A percentile compares a stretch with the other conserved stretches of the same genome.
These are phyloP conservation scores for Suillus decipiens DNA, from an alignment of 768 basidiomycete genomes.

Conservation along the genomic window DNA sequence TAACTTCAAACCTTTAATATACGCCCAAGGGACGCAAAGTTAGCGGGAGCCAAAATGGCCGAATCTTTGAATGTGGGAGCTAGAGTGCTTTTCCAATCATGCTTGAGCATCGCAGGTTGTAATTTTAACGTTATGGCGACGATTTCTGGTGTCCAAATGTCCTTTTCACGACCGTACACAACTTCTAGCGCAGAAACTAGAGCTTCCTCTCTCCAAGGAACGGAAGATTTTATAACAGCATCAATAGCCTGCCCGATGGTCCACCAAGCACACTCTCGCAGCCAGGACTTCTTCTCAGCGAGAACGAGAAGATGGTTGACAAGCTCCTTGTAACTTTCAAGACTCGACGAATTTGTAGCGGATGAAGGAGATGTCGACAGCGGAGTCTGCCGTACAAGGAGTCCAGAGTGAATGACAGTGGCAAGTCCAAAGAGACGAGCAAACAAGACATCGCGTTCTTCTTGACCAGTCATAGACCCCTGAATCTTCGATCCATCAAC, in stretches of 20 bases:
- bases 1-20: constrained; percentile 71
- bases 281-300: constrained; percentile 86
- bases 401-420: constrained; percentile 81
- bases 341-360: constrained; percentile 53
- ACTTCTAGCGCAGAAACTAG: constrained; percentile 48
- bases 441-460: constrained; percentile 91
- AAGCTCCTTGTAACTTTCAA: constrained; percentile 58
- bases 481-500: constrained; percentile 69
- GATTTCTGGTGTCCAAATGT: constrained; percentile 84
- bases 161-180: constrained; percentile 42
- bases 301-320: constrained; percentile 63
- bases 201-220: constrained; percentile 73
- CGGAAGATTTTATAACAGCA: constrained; percentile 54
- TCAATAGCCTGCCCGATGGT: constrained; percentile 66
- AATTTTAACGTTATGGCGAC: constrained; percentile 77
- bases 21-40: constrained; percentile 69
- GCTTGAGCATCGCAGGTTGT: constrained; percentile 57
- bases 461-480: constrained; percentile 83
- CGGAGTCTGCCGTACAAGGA: constrained; percentile 65
- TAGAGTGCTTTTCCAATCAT: constrained; percentile 67
- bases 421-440: constrained; percentile 90
- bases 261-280: constrained; percentile 92
- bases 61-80: constrained; percentile 76
- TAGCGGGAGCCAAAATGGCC: constrained; percentile 67
- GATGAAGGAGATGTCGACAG: constrained; percentile 56